Percentiles rank a stretch among this genome's conserved stretches.
Evolutionary conservation across 108 stramenopile genomes (phyloP).

Genomic region (Cyclostephanos tholiformis): DNA sequence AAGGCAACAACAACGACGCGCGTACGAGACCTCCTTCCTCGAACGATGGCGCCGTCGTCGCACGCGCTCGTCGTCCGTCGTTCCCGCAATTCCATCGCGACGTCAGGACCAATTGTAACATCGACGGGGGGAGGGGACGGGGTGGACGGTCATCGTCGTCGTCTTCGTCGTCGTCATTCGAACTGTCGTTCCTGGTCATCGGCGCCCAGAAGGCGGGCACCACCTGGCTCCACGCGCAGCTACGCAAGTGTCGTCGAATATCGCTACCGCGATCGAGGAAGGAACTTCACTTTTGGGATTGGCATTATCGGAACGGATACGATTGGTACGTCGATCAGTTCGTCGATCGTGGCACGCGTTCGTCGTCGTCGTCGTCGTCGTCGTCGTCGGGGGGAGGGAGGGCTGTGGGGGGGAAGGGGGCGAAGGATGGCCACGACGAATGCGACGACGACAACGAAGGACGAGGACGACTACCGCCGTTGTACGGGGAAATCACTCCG

Average conservation of each 20-base stretch:
- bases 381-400: too few relatives aligned
- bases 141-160: too few relatives aligned
- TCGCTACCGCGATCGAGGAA: conserved; percentile 44
- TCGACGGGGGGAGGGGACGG: too few relatives aligned
- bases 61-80: too few relatives aligned
- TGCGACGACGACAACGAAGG: neutral
- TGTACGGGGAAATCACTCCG: conserved; percentile 58
- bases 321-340: conserved; percentile 64
- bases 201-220: conserved; percentile 68
- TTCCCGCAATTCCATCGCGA: too few relatives aligned
- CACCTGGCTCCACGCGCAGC: conserved; percentile 59
- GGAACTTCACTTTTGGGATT: conserved; percentile 72
- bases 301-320: conserved; percentile 55
- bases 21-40: too few relatives aligned
- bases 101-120: too few relatives aligned
- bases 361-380: too few relatives aligned
- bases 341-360: conserved; percentile 10
- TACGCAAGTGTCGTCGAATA: conserved; percentile 35
- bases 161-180: conserved; percentile 14
- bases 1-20: too few relatives aligned
- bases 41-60: too few relatives aligned
- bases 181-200: conserved; percentile 52
- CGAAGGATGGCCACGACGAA: neutral
- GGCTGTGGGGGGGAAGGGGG: too few relatives aligned
- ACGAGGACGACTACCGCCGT: neutral